phyloP scores from a whole-genome alignment of 441 rosid genomes.

The Syzygium syzygioides region DNA sequence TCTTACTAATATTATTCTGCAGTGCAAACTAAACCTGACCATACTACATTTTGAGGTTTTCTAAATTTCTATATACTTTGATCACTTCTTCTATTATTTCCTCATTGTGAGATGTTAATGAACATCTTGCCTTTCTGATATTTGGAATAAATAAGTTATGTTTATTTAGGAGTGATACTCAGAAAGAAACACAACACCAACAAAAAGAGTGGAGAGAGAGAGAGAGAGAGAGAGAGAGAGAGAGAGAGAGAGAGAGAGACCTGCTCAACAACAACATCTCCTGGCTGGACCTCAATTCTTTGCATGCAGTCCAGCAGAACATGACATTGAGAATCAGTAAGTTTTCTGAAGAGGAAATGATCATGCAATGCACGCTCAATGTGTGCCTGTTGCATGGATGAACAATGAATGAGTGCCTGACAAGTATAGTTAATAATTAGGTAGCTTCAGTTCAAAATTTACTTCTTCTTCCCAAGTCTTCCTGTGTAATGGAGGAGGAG shows the following conservation, averaged over 20 bases:
- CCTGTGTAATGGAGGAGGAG: slow-evolving; percentile 87
- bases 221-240: no score
- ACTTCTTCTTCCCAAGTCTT: slow-evolving; percentile 99
- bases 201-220: background rate
- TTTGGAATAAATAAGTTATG: background rate
- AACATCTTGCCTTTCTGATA: background rate
- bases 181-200: background rate
- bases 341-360: slow-evolving; percentile 98
- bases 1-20: background rate
- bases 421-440: background rate
- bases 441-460: slow-evolving; percentile 13
- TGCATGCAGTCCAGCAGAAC: slow-evolving; percentile 98
- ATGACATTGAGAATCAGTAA: slow-evolving; percentile 88
- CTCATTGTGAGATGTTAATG: background rate
- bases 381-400: slow-evolving; percentile 62
- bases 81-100: background rate
- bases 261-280: slow-evolving; percentile 94
- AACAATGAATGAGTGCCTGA: background rate
- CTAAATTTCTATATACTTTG: background rate
- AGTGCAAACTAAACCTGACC: background rate
- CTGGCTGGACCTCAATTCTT: slow-evolving; percentile 86
- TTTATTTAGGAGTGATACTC: background rate
- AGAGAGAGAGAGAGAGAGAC: slow-evolving; percentile 33
- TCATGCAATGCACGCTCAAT: slow-evolving; percentile 82
- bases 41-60: background rate